A percentile compares a stretch with the other conserved stretches of the same genome.
These are phyloP conservation scores for Sicyos baderoa DNA, from an alignment of 306 rosid genomes.

Conservation along the genomic window DNA sequence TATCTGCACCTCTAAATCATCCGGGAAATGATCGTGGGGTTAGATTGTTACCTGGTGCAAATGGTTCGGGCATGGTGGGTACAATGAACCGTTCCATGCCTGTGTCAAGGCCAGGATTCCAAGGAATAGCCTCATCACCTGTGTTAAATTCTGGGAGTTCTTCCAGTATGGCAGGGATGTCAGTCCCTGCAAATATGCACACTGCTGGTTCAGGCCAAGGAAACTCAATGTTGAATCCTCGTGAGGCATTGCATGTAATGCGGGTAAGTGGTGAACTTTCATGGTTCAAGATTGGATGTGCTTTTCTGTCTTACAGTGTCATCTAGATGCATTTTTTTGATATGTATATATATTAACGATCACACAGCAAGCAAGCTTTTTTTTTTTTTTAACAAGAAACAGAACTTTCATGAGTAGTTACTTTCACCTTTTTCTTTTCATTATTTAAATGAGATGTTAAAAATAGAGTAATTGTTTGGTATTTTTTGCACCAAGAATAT, in stretches of 20 bases:
- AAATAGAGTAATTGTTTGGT: neutral
- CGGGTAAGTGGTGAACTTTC: slow-evolving; percentile 54
- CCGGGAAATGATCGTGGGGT: slow-evolving; percentile 85
- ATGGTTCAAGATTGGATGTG: slow-evolving; percentile 13
- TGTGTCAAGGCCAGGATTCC: slow-evolving; percentile 76
- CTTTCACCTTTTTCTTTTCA: neutral
- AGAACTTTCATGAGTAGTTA: too few species aligned
- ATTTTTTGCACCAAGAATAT: neutral
- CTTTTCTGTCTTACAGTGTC: neutral
- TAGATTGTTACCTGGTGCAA: slow-evolving; percentile 71
- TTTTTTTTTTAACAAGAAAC: too few species aligned
- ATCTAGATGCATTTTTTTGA: neutral
- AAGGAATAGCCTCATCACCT: slow-evolving; percentile 52
- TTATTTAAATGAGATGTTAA: neutral
- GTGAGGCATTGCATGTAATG: slow-evolving; percentile 64
- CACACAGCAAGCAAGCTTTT: too few species aligned
- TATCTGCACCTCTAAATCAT: slow-evolving; percentile 54
- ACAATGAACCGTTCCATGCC: slow-evolving; percentile 73
- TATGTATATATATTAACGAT: too few species aligned
- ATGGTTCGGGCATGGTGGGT: slow-evolving; percentile 73
- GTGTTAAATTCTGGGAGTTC: slow-evolving; percentile 72
- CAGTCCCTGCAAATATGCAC: slow-evolving; percentile 73
- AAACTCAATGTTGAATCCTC: slow-evolving; percentile 68
- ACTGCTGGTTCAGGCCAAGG: slow-evolving; percentile 74
- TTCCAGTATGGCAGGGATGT: slow-evolving; percentile 69